Evolutionary conservation across 1,284 basidiomycete species (phyloP).

Genomic region (Tylopilus sp.): DNA sequence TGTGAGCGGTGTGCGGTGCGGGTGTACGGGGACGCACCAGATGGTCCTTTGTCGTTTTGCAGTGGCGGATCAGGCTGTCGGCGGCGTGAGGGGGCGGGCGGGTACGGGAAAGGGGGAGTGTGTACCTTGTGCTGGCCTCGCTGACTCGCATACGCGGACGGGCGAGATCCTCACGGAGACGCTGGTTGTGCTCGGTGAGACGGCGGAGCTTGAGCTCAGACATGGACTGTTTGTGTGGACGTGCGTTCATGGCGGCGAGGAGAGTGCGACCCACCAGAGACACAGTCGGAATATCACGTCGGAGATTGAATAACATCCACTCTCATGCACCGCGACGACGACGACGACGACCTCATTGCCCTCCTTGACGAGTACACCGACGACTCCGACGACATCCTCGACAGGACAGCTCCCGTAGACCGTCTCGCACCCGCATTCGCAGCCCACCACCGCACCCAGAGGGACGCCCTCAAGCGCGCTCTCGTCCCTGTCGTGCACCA

Average conservation of each 20-base stretch:
- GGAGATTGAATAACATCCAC: constrained; percentile 26
- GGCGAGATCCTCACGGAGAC: constrained; percentile 72
- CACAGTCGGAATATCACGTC: not conserved
- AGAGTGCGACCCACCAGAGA: not conserved
- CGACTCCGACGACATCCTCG: not conserved
- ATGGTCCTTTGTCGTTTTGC: constrained; percentile 71
- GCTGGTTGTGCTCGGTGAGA: constrained; percentile 75
- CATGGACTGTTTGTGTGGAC: constrained; percentile 66
- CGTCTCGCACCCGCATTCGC: constrained; percentile 29
- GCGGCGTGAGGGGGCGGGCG: not conserved
- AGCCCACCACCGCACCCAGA: constrained; percentile 15
- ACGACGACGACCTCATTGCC: constrained; percentile 29
- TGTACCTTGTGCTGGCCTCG: constrained; percentile 68
- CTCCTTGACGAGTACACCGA: constrained; percentile 29
- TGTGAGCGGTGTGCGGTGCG: not conserved
- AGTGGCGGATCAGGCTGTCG: constrained; percentile 69
- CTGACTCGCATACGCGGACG: constrained; percentile 72
- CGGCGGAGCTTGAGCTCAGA: constrained; percentile 80
- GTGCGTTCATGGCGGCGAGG: constrained; percentile 43
- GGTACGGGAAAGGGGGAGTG: not conserved
- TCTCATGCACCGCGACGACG: constrained; percentile 12
- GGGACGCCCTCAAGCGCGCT: constrained; percentile 19
- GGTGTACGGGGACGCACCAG: constrained; percentile 45
- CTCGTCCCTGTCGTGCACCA: constrained; percentile 28
- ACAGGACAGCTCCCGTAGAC: constrained; percentile 23